Evolutionary conservation across 2,329 filamentous ascomycete genomes (phyloP).

Genomic region (Pseudogymnoascus sp.): DNA sequence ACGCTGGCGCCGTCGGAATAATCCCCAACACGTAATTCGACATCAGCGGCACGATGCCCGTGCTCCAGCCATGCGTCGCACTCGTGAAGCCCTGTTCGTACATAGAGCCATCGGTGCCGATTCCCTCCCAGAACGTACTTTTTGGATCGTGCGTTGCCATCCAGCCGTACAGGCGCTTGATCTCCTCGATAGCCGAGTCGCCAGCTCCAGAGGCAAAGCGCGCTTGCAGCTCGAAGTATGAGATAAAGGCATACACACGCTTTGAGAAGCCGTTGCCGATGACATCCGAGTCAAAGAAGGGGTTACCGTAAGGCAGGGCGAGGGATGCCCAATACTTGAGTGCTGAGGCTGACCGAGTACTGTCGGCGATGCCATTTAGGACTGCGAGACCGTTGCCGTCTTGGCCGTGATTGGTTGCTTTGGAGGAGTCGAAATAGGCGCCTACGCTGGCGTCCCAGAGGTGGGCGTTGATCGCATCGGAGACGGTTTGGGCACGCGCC

Average conservation of each 20-base stretch:
- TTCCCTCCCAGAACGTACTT: conserved; percentile 45
- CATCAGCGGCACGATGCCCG: conserved; percentile 41
- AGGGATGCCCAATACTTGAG: conserved; percentile 36
- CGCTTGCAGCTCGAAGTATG: conserved; percentile 46
- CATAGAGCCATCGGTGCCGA: conserved; percentile 35
- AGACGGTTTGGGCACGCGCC: conserved; percentile 30
- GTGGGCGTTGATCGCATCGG: conserved; percentile 30
- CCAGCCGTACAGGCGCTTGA: conserved; percentile 42
- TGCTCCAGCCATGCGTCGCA: conserved; percentile 45
- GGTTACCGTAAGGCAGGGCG: conserved; percentile 39
- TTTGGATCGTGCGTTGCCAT: conserved; percentile 41
- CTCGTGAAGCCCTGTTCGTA: conserved; percentile 43
- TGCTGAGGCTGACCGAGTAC: conserved; percentile 27
- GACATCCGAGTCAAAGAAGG: conserved; percentile 43
- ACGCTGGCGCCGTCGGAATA: conserved; percentile 37
- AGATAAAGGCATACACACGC: conserved; percentile 45
- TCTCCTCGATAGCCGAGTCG: conserved; percentile 37
- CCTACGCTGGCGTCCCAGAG: conserved; percentile 35
- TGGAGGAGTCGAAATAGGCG: conserved; percentile 39
- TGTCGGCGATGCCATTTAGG: conserved; percentile 31
- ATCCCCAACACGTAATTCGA: conserved; percentile 42
- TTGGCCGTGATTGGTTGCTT: conserved; percentile 35
- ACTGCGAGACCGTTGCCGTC: conserved; percentile 45
- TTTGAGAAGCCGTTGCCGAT: conserved; percentile 34
- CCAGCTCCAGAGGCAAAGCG: conserved; percentile 34